Evolutionary conservation across 2,329 filamentous ascomycete species (phyloP), one percentile per base, ranked within the genome.

Genomic region (Xylariaceae sp.): DNA sequence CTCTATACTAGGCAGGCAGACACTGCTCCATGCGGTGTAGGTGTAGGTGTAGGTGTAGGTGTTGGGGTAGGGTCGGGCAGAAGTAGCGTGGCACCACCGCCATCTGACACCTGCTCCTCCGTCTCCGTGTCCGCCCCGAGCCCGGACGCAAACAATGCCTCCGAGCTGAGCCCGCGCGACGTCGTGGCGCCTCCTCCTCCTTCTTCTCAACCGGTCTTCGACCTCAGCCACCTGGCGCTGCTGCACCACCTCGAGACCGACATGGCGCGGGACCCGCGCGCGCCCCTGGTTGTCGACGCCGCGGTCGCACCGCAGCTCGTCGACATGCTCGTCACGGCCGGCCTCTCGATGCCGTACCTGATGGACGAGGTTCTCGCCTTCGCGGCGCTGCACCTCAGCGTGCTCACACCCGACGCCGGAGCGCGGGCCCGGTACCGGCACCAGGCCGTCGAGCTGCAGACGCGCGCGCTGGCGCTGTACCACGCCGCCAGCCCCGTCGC

Each of bases 371-470:
- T 38, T 7, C 21, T 38, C 7, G 36, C 19, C 7, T 38, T 38
- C 7, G 28, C 36, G 18, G 36, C 36, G 31, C 29, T 38, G 9
- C 29, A 38, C 27, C 36, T 31, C 18, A 27, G 36, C 15, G 21
- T 32, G 15, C 7, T 32, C 9, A 14, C 36, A 31, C 28, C 29
- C 13, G 15, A 31, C 32, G 9, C n/a, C 14, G 14, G 11, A 9
- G 19, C 5, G 12, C 36, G 28, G 21, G 28, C 18, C 19, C 36
- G 27, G 18, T 38, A 38, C 36, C 36, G 29, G 19, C 29, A 32
- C 19, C 36, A 38, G 27, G 36, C 36, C 14, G 14, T 38, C 9
- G 28, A 38, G 4, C 36, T 38, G 14, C 36, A 38, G 29, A 38
- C 28, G 13, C 36, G 36, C 15, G 36, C 36, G 6, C 11, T 38